These are phyloP conservation scores for Biscutella auriculata DNA, from an alignment of 441 rosid genomes.

Conservation along the genomic window DNA sequence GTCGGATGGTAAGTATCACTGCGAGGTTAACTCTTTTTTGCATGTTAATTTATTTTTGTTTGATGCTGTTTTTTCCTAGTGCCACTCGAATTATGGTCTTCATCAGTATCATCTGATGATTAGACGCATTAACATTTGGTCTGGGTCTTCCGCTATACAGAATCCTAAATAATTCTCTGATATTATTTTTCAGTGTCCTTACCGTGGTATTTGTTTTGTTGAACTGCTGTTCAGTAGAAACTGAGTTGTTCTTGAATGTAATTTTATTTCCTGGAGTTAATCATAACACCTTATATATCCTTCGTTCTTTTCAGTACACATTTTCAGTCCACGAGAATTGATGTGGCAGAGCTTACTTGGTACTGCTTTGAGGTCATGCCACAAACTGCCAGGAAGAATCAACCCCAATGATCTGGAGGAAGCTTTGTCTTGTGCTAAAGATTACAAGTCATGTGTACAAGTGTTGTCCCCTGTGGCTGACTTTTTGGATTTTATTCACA, in stretches of 20 bases:
- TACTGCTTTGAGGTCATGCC: conserved; percentile 49
- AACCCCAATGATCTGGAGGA: conserved; percentile 38
- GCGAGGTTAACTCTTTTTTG: neutral
- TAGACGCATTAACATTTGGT: neutral
- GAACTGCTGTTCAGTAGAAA: neutral
- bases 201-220: neutral
- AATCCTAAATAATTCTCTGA: neutral
- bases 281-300: conserved; percentile 1
- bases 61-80: neutral
- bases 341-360: conserved; percentile 75
- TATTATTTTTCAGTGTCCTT: neutral
- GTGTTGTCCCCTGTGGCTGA: conserved; percentile 74
- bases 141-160: neutral
- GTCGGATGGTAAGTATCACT: conserved; percentile 37
- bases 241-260: neutral
- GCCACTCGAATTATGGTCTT: conserved; percentile 5
- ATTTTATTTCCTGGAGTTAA: neutral
- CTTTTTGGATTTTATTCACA: conserved; percentile 48
- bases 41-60: neutral
- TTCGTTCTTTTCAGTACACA: conserved; percentile 30
- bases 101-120: neutral
- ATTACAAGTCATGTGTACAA: conserved; percentile 54
- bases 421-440: conserved; percentile 49
- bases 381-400: conserved; percentile 23
- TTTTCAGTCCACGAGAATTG: conserved; percentile 37